These are phyloP conservation scores for Pichia sp. DNA, from an alignment of 1,139 yeast genomes.

Conservation along the genomic window DNA sequence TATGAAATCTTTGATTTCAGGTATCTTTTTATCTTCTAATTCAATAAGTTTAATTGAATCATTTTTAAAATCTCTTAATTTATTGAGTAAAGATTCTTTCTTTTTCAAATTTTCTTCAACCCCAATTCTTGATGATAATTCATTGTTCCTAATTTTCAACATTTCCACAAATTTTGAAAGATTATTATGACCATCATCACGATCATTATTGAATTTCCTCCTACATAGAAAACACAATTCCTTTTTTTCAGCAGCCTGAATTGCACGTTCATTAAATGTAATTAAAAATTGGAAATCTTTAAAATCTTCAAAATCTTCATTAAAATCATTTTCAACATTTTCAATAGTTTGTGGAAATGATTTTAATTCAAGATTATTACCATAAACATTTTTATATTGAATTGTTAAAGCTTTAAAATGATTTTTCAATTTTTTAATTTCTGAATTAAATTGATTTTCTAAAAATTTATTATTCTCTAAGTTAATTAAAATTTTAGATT, in stretches of 20 bases:
- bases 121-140: constrained; percentile 21
- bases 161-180: constrained; percentile 21
- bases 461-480: constrained; percentile 1
- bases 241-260: constrained; percentile 48
- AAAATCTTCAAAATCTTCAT: constrained; percentile 50
- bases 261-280: constrained; percentile 57
- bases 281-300: constrained; percentile 61
- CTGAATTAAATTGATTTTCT: not conserved
- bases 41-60: constrained; percentile 15
- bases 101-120: constrained; percentile 19
- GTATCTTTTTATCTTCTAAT: constrained; percentile 2
- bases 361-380: constrained; percentile 28
- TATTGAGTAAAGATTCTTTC: constrained; percentile 20
- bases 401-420: not conserved
- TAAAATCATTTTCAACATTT: constrained; percentile 57
- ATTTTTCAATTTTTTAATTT: constrained; percentile 3
- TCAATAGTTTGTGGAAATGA: constrained; percentile 42
- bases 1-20: not conserved
- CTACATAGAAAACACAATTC: constrained; percentile 61
- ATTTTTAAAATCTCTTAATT: constrained; percentile 18
- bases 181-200: constrained; percentile 6
- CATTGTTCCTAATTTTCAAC: constrained; percentile 13
- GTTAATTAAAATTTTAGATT: constrained; percentile 1
- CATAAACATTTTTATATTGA: constrained; percentile 6
- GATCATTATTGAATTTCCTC: constrained; percentile 40